These are phyloP conservation scores for Eudorina sp. DNA, from an alignment of 139 green algal species.

Conservation along the genomic window DNA sequence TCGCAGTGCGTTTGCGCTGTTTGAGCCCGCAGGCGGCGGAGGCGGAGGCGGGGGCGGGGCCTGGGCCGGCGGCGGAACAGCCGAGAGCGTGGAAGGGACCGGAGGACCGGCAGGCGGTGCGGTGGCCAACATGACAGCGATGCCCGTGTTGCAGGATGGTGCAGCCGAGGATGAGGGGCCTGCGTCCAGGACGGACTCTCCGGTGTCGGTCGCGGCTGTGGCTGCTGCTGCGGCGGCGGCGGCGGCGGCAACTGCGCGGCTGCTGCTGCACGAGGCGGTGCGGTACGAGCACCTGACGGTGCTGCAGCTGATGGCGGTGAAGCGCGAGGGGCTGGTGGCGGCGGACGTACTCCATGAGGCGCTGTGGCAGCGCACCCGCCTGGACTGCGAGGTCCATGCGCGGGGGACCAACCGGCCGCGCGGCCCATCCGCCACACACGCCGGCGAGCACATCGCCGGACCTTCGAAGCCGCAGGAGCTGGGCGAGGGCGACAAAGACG, in stretches of 20 bases:
- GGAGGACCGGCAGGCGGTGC: not conserved
- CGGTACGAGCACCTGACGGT: constrained; percentile 36
- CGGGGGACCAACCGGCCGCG: not conserved
- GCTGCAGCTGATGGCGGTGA: constrained; percentile 27
- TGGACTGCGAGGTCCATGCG: constrained; percentile 1
- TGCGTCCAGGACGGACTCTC: too few relatives aligned
- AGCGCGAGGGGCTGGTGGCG: constrained; percentile 7
- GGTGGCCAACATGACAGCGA: not conserved
- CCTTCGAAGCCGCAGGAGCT: too few relatives aligned
- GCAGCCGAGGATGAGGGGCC: too few relatives aligned
- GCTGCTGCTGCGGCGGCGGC: not conserved
- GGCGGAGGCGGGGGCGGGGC: not conserved
- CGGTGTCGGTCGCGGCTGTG: not conserved
- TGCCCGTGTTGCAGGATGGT: too few relatives aligned
- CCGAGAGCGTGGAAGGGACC: not conserved
- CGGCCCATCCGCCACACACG: too few relatives aligned
- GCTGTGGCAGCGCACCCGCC: constrained; percentile 18
- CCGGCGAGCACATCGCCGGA: too few relatives aligned
- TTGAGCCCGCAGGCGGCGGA: not conserved
- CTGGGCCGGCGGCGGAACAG: not conserved
- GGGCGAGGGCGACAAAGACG: too few relatives aligned
- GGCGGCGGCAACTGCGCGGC: not conserved
- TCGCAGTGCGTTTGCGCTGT: not conserved
- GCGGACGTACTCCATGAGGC: not conserved
- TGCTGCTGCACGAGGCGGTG: constrained; percentile 12